Evolutionary conservation across 176 grass and related monocot species (phyloP).

Genomic region (Carex cristatella): DNA sequence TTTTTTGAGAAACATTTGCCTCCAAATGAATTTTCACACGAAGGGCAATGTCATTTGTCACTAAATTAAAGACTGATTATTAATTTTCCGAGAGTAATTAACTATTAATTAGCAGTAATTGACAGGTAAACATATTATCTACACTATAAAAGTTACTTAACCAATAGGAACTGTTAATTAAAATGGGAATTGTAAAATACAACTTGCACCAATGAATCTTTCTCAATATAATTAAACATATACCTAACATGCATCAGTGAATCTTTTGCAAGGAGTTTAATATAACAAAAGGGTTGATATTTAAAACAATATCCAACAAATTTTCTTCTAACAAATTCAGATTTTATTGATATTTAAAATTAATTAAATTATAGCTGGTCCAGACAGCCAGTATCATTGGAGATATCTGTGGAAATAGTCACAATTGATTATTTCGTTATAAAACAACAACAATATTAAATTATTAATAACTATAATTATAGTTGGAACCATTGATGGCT

Average conservation of each 20-base stretch:
- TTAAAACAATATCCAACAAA: neutral
- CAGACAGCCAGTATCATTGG: neutral
- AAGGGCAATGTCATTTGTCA: no score
- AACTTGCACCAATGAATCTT: neutral
- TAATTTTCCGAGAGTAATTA: neutral
- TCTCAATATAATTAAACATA: neutral
- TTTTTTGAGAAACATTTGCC: no score
- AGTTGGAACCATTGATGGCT: neutral
- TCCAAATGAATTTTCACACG: no score
- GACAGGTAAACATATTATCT: no score
- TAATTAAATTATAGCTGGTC: no score
- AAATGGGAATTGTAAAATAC: neutral
- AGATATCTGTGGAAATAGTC: neutral
- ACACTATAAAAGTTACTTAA: neutral
- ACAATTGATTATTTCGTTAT: neutral
- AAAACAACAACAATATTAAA: neutral
- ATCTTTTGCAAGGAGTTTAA: neutral
- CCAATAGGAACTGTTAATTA: neutral
- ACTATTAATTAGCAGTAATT: neutral
- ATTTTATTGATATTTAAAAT: neutral
- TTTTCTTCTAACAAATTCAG: neutral
- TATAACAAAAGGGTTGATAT: neutral
- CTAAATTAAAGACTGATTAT: no score
- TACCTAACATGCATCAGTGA: slow-evolving; percentile 2
- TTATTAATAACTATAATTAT: neutral